A percentile compares a stretch with the other conserved stretches of the same genome.
phyloP scores from a whole-genome alignment of 225 moss, liverwort and hornwort genomes.

The Pseudoscleropodium purum region DNA sequence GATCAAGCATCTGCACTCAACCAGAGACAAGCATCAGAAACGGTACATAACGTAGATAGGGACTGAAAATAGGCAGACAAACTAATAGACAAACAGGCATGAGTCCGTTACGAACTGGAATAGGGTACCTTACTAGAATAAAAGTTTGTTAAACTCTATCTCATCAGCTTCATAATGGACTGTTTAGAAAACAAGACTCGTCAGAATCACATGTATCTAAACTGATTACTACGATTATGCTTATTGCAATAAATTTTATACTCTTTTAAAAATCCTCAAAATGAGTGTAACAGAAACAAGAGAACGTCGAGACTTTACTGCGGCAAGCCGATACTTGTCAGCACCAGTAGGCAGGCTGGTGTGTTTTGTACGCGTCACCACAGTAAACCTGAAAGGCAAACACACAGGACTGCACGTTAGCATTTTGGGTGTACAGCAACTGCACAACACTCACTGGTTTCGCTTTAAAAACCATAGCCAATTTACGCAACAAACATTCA shows the following conservation, averaged over 20 bases:
- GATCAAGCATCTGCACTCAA: slow-evolving; percentile 56
- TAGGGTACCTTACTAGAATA: neutral
- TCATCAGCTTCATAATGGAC: neutral
- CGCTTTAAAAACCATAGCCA: neutral
- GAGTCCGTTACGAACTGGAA: neutral
- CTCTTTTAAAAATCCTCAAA: neutral
- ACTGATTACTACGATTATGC: neutral
- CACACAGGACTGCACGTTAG: neutral
- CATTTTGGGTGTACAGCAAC: neutral
- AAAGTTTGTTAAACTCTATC: neutral
- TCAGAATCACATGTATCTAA: neutral
- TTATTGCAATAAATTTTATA: neutral
- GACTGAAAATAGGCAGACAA: neutral
- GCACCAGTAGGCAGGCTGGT: slow-evolving; percentile 69
- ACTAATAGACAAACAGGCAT: neutral
- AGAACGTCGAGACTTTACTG: slow-evolving; percentile 22
- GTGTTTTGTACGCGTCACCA: slow-evolving; percentile 61
- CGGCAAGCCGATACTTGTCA: slow-evolving; percentile 60
- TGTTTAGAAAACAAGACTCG: neutral
- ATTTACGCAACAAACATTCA: neutral
- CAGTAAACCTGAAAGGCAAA: slow-evolving; percentile 63
- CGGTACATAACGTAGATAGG: neutral
- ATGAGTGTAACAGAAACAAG: neutral
- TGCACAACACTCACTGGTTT: neutral
- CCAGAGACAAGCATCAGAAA: neutral